A percentile compares a stretch with the other conserved stretches of the same genome.
Evolutionary conservation across 2,329 filamentous ascomycete species (phyloP).

Genomic region (Magnaporthales sp.): DNA sequence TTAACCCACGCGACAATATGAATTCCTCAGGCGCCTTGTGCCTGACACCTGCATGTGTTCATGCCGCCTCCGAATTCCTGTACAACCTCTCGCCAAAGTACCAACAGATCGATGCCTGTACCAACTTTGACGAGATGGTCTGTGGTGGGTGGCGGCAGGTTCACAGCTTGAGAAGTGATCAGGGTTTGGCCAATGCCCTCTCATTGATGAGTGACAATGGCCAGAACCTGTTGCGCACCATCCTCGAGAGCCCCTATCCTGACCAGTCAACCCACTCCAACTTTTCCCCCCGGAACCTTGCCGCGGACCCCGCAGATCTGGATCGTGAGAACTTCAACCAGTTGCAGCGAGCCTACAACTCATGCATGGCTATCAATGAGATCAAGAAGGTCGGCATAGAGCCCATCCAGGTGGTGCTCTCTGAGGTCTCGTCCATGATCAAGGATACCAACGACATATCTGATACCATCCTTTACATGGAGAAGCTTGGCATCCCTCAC

Average conservation of each 20-base stretch:
- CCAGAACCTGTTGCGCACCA: slow-evolving; percentile 49
- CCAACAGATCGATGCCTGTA: slow-evolving; percentile 56
- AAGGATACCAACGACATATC: slow-evolving; percentile 21
- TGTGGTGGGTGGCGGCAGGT: slow-evolving; percentile 58
- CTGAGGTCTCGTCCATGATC: slow-evolving; percentile 38
- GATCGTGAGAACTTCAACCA: slow-evolving; percentile 59
- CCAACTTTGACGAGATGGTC: slow-evolving; percentile 58
- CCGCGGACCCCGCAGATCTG: slow-evolving; percentile 25
- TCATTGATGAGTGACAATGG: slow-evolving; percentile 54
- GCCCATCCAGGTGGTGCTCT: slow-evolving; percentile 49
- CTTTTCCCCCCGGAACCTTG: slow-evolving; percentile 34
- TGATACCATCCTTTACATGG: slow-evolving; percentile 37
- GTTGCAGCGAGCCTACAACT: slow-evolving; percentile 53
- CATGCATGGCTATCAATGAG: slow-evolving; percentile 54
- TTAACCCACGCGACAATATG: slow-evolving; percentile 3
- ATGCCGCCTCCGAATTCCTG: slow-evolving; percentile 53
- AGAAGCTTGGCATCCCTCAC: slow-evolving; percentile 32
- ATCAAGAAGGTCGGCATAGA: slow-evolving; percentile 45
- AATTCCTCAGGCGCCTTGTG: slow-evolving; percentile 28
- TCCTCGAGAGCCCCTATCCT: slow-evolving; percentile 51
- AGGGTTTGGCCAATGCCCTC: slow-evolving; percentile 50
- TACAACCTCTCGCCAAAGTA: slow-evolving; percentile 53
- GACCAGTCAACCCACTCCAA: slow-evolving; percentile 27
- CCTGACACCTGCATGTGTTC: slow-evolving; percentile 50
- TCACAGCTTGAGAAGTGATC: slow-evolving; percentile 59